Percentiles rank a stretch among this genome's conserved stretches.
Conservation (phyloP, 2,329 filamentous ascomycete genomes). For the Penicillium corylophilum region DNA sequence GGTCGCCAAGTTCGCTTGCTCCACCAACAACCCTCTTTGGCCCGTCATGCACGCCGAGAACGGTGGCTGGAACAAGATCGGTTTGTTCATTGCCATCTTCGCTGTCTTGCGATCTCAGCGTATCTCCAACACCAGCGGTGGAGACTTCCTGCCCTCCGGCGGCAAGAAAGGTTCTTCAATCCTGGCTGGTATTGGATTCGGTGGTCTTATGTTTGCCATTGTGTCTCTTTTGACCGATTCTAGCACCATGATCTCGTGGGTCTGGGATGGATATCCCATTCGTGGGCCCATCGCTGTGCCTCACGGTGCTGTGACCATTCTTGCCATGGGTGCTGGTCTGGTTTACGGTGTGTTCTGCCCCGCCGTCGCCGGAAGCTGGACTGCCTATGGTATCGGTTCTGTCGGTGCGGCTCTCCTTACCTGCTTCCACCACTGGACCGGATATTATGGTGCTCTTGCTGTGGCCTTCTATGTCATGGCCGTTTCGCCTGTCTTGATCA, state of each 20-base stretch:
- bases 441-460: constrained; percentile 79
- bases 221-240: constrained; percentile 94
- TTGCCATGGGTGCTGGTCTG: constrained; percentile 81
- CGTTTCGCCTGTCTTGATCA: constrained; percentile 71
- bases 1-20: constrained; percentile 86
- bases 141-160: constrained; percentile 51
- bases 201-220: constrained; percentile 80
- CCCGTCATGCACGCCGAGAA: constrained; percentile 86
- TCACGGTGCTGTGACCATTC: constrained; percentile 84
- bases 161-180: constrained; percentile 66
- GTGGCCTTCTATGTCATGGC: constrained; percentile 80
- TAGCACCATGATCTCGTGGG: constrained; percentile 98
- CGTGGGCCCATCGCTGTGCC: constrained; percentile 82
- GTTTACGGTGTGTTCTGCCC: constrained; percentile 73
- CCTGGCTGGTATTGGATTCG: constrained; percentile 74
- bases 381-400: constrained; percentile 73
- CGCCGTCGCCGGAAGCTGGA: constrained; percentile 71
- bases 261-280: constrained; percentile 93
- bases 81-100: constrained; percentile 71
- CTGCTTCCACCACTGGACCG: constrained; percentile 75
- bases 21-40: constrained; percentile 97
- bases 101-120: constrained; percentile 75
- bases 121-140: constrained; percentile 53
- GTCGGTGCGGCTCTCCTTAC: constrained; percentile 78
- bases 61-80: constrained; percentile 87